These are phyloP conservation scores for Candida boidinii DNA, from an alignment of 805 yeast genomes.

Conservation along the genomic window DNA sequence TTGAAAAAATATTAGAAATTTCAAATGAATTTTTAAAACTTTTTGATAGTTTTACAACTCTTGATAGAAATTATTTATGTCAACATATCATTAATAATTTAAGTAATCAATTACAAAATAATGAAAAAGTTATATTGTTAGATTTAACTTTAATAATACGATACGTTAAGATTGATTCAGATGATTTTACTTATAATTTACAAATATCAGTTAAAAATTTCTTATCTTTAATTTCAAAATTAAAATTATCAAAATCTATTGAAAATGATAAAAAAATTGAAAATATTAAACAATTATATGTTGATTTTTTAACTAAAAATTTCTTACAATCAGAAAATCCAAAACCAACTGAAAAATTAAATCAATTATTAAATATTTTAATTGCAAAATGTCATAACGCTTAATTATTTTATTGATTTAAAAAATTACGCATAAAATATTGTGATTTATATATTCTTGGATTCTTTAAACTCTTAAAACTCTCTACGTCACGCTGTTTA, in stretches of 20 bases:
- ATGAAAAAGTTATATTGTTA: constrained; percentile 30
- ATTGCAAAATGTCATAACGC: constrained; percentile 11
- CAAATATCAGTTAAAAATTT: constrained; percentile 67
- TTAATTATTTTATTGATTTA: too few species aligned
- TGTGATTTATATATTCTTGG: too few species aligned
- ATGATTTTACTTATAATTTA: constrained; percentile 47
- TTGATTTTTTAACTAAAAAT: constrained; percentile 21
- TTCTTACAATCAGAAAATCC: constrained; percentile 15
- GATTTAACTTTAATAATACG: constrained; percentile 67
- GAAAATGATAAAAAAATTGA: too few species aligned
- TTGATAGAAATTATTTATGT: constrained; percentile 61
- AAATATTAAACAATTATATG: constrained; percentile 24
- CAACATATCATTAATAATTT: constrained; percentile 55
- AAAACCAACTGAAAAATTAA: constrained; percentile 6
- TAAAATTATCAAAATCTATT: constrained; percentile 18
- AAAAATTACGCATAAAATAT: too few species aligned
- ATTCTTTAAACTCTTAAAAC: too few species aligned
- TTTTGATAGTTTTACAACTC: constrained; percentile 60
- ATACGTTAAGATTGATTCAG: constrained; percentile 29
- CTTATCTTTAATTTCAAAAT: constrained; percentile 42
- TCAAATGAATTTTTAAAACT: constrained; percentile 37
- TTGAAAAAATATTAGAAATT: constrained; percentile 32
- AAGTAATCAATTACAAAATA: constrained; percentile 30
- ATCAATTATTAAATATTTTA: constrained; percentile 14
- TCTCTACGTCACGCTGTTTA: too few species aligned